Evolutionary conservation across 176 grass and related monocot genomes (phyloP), one percentile per base, ranked within the genome.

Genomic region (Zoysia pacifica): DNA sequence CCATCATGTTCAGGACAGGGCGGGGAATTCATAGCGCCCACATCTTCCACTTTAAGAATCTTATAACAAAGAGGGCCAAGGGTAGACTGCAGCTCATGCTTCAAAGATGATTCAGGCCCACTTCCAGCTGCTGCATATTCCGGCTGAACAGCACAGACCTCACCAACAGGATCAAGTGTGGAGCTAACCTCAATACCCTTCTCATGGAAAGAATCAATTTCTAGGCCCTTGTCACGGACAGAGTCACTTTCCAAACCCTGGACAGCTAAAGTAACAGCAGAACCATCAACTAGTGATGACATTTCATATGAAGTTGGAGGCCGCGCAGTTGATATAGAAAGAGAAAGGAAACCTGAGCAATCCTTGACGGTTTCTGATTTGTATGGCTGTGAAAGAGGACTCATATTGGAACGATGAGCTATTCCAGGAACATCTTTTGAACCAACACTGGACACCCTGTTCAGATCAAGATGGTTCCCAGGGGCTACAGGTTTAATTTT

Each of bases 21-120:
- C 3, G 83, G 56, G 64, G 83, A 88, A 82, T 70, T 62, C 10
- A 54, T 39, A 66, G 75, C 72, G 66, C 39, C 64, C 39, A 91
- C 63, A 80, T 89, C 76, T 88, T 89, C 79, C 58, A 93, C 51
- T 38, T 88, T 73, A 84, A 89, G 88, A 54, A 90, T 81, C 68
- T 86, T 76, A 69, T 99, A 99, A 85, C 69, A 91, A 64, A 99
- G 93, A 70, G 88, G 90, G 82, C 93, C 92, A 71, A 91, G 80
- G 66, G 77, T 82, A 83, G 88, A 76, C 44, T 80, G 70, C 38
- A 49, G 48, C 20, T 81, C 87, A 37, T 51, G 66, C 48, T 80
- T 69, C 63, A 73, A 61, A 72, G 36, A 50, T 75, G 59, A 41
- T 75, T 82, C 74, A 12, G 53, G 18, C 9, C 70, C 55, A 65